Evolutionary conservation across 2,329 filamentous ascomycete species (phyloP).

Genomic region (Coniella lustricola): DNA sequence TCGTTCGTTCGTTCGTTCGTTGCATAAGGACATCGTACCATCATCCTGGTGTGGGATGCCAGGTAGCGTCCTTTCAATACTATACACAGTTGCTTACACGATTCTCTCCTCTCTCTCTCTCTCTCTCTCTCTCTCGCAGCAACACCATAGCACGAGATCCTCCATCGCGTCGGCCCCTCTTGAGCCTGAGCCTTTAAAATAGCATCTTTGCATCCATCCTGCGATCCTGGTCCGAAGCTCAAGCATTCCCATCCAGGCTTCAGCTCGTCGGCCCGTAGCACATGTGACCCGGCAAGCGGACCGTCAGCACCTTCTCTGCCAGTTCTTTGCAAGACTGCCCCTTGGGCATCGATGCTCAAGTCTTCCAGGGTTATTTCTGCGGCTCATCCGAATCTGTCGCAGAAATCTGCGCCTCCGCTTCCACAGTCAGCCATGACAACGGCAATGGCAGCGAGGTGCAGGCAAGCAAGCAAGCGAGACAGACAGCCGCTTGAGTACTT

Average conservation of each 20-base stretch:
- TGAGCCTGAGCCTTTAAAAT: slow-evolving; percentile 6
- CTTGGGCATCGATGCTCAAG: too few relatives aligned
- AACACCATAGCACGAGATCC: not conserved
- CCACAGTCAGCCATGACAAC: not conserved
- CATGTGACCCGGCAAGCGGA: not conserved
- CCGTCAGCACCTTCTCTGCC: slow-evolving; percentile 4
- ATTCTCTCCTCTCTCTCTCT: not conserved
- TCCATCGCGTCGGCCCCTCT: not conserved
- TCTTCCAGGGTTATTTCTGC: too few relatives aligned
- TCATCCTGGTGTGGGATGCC: not conserved
- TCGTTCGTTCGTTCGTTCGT: too few relatives aligned
- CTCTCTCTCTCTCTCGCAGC: not conserved
- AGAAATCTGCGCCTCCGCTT: not conserved
- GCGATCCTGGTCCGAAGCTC: not conserved
- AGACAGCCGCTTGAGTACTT: not conserved
- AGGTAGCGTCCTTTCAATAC: not conserved
- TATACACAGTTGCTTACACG: too few relatives aligned
- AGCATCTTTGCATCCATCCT: slow-evolving; percentile 7
- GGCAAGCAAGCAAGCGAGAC: not conserved
- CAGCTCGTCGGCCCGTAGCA: not conserved
- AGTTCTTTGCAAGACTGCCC: not conserved
- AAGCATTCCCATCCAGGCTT: not conserved
- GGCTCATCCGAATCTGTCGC: too few relatives aligned
- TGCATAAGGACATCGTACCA: too few relatives aligned
- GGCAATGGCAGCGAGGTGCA: not conserved